phyloP scores from a whole-genome alignment of 108 stramenopile genomes.

The Aurantiochytrium sp. region DNA sequence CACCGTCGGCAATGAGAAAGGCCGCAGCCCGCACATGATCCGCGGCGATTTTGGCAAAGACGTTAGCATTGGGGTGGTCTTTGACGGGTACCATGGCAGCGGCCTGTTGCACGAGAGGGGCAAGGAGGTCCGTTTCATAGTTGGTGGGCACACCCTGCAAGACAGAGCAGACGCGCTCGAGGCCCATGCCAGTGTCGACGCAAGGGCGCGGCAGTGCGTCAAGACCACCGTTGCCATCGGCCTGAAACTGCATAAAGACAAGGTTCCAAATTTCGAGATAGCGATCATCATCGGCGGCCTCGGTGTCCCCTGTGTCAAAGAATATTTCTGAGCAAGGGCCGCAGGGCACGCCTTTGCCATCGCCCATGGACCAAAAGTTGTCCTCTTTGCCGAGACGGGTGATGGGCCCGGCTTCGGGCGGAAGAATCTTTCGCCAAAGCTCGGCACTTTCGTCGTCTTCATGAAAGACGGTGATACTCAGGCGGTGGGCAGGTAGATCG shows the following conservation, averaged over 20 bases:
- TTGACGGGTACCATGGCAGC: conserved; percentile 67
- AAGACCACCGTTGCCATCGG: conserved; percentile 77
- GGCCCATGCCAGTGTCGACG: conserved; percentile 99
- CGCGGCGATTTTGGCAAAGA: conserved; percentile 94
- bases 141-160: conserved; percentile 86
- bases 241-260: conserved; percentile 98
- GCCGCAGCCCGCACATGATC: conserved; percentile 93
- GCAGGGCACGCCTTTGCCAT: conserved; percentile 82
- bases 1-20: conserved; percentile 98
- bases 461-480: conserved; percentile 50
- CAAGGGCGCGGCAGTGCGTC: conserved; percentile 82
- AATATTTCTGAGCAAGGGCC: conserved; percentile 97
- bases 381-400: conserved; percentile 55
- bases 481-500: conserved; percentile 34
- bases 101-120: conserved; percentile 76
- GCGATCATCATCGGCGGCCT: conserved; percentile 89
- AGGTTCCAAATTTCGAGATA: conserved; percentile 97
- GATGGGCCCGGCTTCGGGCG: conserved; percentile 35
- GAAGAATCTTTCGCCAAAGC: conserved; percentile 42
- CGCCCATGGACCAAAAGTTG: conserved; percentile 99
- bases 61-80: conserved; percentile 76
- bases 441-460: conserved; percentile 45
- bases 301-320: conserved; percentile 86
- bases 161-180: conserved; percentile 89
- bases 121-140: conserved; percentile 97